Evolutionary conservation across 768 basidiomycete species (phyloP).

Genomic region (Harrya chromipes): DNA sequence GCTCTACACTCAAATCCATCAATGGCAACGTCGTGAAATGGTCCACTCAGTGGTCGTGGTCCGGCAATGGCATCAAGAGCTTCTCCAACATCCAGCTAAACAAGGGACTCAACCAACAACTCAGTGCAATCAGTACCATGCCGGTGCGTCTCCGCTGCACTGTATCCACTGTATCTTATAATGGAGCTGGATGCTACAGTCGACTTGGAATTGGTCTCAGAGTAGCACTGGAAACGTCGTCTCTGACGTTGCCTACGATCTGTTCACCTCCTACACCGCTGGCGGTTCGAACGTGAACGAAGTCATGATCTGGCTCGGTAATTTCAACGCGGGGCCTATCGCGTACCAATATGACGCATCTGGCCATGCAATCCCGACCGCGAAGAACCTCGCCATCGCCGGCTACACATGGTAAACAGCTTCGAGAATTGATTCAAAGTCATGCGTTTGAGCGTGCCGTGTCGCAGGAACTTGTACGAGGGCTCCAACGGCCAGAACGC

Average conservation of each 20-base stretch:
- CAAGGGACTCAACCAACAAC: slow-evolving; percentile 47
- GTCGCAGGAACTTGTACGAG: slow-evolving; percentile 48
- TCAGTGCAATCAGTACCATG: slow-evolving; percentile 53
- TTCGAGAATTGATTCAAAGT: not conserved
- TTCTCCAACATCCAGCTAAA: slow-evolving; percentile 57
- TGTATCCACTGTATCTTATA: not conserved
- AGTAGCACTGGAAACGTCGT: slow-evolving; percentile 39
- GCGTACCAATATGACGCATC: slow-evolving; percentile 43
- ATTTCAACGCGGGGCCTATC: slow-evolving; percentile 56
- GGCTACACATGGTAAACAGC: slow-evolving; percentile 46
- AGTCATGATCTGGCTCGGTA: slow-evolving; percentile 68
- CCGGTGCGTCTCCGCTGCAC: slow-evolving; percentile 38
- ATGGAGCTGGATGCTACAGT: slow-evolving; percentile 28
- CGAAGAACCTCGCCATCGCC: slow-evolving; percentile 40
- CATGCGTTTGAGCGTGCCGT: not conserved
- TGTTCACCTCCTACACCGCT: slow-evolving; percentile 54
- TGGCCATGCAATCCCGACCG: slow-evolving; percentile 47
- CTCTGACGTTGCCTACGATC: slow-evolving; percentile 58
- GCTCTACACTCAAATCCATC: slow-evolving; percentile 44
- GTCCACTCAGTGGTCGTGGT: slow-evolving; percentile 54
- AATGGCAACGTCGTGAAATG: slow-evolving; percentile 44
- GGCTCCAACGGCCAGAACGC: slow-evolving; percentile 53
- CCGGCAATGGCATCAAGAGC: slow-evolving; percentile 55
- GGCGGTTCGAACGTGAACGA: slow-evolving; percentile 45
- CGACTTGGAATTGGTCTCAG: slow-evolving; percentile 58